phyloP scores from a whole-genome alignment of 495 filamentous ascomycete genomes.

The Opeltia flavorubescens region DNA sequence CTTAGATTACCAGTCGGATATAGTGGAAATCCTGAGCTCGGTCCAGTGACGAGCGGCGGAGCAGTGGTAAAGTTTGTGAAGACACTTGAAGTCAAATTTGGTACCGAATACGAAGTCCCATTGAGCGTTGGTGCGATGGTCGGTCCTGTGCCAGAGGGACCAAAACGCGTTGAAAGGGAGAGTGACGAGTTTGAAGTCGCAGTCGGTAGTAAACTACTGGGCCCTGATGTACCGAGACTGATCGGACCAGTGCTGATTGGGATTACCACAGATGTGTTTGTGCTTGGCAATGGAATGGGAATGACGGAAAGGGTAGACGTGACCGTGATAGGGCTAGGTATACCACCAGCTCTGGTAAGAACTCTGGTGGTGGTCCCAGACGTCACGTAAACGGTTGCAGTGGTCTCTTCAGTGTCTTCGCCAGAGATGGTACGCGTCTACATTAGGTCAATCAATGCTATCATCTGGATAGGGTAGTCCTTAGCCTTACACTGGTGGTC shows the following conservation, averaged over 20 bases:
- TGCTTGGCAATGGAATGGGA: not conserved
- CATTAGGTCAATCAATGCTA: not conserved
- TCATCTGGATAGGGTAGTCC: not conserved
- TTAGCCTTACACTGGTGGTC: not conserved
- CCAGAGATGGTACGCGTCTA: not conserved
- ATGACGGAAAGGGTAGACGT: not conserved
- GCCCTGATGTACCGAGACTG: not conserved
- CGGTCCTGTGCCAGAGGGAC: not conserved
- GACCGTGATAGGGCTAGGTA: not conserved
- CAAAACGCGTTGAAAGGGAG: not conserved
- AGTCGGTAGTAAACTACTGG: not conserved
- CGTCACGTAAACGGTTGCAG: not conserved
- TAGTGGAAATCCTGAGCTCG: not conserved
- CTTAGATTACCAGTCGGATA: not conserved
- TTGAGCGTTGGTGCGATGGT: not conserved
- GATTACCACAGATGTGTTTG: not conserved
- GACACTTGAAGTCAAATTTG: not conserved
- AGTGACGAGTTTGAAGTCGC: not conserved
- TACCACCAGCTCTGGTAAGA: not conserved
- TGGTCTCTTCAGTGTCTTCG: not conserved
- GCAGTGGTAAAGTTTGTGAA: not conserved
- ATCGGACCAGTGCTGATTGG: not conserved
- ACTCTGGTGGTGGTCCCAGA: not conserved
- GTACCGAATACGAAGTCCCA: not conserved
- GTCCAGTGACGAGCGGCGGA: not conserved